Base-by-base conservation (phyloP, 1,284 basidiomycete species). In the Cryptococcus jaspeensis region DNA sequence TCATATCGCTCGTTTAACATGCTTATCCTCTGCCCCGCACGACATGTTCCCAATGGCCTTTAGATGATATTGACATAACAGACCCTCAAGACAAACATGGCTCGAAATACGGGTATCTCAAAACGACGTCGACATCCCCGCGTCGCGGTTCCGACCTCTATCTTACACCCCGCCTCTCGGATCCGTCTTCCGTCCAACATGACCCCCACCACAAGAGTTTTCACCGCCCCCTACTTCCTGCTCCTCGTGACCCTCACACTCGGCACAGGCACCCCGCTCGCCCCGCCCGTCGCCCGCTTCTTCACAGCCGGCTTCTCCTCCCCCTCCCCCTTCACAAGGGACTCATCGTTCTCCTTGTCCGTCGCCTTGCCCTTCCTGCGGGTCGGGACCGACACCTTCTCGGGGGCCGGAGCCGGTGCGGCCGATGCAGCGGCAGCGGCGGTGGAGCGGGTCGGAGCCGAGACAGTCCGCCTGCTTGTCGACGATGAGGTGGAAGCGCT, bases 291-390 rank as follows among this genome's bases (percentile, higher is more conserved):
- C 18, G 37, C 23, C 18, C 51, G 44, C 40, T 47, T 48, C 47
- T 52, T 47, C 39, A 47, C 45, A 22, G 36, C 40, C 11, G 37
- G 43, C 37, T 52, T 58, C 37, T 52, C 47, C 25, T 48, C 20
- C 36, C 42, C 45, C 18, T 32, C 18, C 20, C 35, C 49, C 16
- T 56, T 40, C n/a, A 41, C 53, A 16, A 41, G n/a, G 41, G 41
- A 35, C 36, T 55, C 58, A 23, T 55, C 50, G 23, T 61, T 56
- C 55, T 61, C 59, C 43, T 61, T 61, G 25, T 57, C 52, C 16
- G 38, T 44, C 15, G 38, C 43, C 18, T 39, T 39, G 9, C 22
- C 54, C 37, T 51, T 57, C 7, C 49, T 48, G 41, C 48, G 50
- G 1, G 52, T 51, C 15, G 59, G 50, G 1, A 52, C 52, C 20